Percentiles rank a stretch among this genome's conserved stretches.
These are phyloP conservation scores for Phaeosphaeria sp. DNA, from an alignment of 2,329 filamentous ascomycete genomes.

Conservation along the genomic window DNA sequence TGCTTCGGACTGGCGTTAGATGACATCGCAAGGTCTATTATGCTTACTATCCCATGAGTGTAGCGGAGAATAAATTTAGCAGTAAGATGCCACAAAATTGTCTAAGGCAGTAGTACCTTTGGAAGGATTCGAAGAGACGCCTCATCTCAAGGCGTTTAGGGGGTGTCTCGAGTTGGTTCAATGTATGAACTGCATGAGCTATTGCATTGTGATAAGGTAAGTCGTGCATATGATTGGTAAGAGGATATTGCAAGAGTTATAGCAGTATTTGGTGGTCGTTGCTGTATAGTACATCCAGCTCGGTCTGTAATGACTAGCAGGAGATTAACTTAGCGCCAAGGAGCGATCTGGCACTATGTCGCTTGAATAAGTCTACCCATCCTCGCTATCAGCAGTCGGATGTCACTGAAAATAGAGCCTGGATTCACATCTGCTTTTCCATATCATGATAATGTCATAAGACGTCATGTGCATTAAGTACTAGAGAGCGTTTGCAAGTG, in stretches of 20 bases:
- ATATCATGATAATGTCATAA: neutral
- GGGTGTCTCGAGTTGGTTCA: neutral
- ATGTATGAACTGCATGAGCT: neutral
- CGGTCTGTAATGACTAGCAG: neutral
- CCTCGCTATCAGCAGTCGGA: neutral
- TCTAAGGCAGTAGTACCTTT: neutral
- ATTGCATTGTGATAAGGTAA: neutral
- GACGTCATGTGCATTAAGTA: slow-evolving; percentile 23
- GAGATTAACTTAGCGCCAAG: neutral
- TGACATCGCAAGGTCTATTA: slow-evolving; percentile 50
- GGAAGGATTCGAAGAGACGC: neutral
- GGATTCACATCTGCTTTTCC: neutral
- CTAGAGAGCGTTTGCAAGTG: slow-evolving; percentile 39
- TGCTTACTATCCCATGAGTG: slow-evolving; percentile 53
- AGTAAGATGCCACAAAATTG: slow-evolving; percentile 28
- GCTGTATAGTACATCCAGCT: neutral
- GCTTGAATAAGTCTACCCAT: neutral
- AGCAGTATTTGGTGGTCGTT: neutral
- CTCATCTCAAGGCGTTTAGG: neutral
- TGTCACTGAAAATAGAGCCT: neutral
- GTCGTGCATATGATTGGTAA: neutral
- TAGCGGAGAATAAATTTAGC: slow-evolving; percentile 56
- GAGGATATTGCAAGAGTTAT: neutral
- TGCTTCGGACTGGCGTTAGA: slow-evolving; percentile 32
- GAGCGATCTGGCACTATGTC: neutral